Base-by-base conservation (phyloP, 192 early-diverging fungal species). In the Coemansia sp. region DNA sequence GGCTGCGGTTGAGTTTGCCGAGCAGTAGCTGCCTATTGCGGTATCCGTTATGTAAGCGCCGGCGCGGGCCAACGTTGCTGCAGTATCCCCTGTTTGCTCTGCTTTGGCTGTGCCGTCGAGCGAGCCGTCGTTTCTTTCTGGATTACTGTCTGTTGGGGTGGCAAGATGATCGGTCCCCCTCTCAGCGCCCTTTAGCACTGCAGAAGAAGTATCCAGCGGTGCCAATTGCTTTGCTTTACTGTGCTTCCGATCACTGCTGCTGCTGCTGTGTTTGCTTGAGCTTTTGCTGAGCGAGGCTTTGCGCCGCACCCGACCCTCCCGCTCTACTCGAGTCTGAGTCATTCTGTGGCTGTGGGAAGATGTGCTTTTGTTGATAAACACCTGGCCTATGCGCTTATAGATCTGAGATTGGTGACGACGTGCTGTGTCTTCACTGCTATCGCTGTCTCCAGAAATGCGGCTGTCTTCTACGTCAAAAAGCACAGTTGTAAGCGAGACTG, bases 101-200 rank as follows among this genome's bases (percentile, higher is more conserved):
- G 30, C 59, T 12, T 15, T 19, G 30, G 20, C 18, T 15, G 31
- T 33, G 16, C 42, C 53, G 37, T 61, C 59, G 21, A 57, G 39
- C 15, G 66, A 61, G 19, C 38, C 19, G 46, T 28, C 48, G 55
- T 47, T 62, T 13, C 53, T 31, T 19, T 53, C 54, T 21, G 55
- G 40, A 42, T 53, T 69, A 55, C 59, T 69, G 59, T 69, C 66
- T 28, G 66, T 53, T 1, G 65, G 65, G 3, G 65, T 68, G 31
- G 53, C 58, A 15, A 61, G 35, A 19, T 45, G 49, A 35, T 47
- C 53, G 10, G 41, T 19, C 23, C 3, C 53, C 6, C 53, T 12
- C 13, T 8, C 9, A 9, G 38, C 57, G 31, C 46, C 64, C 28
- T 59, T 50, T 41, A 41, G 35, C 11, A 18, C 26, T 16, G 57